Evolutionary conservation across 2,329 filamentous ascomycete species (phyloP).

Genomic region (Pestalotiopsis sp.): DNA sequence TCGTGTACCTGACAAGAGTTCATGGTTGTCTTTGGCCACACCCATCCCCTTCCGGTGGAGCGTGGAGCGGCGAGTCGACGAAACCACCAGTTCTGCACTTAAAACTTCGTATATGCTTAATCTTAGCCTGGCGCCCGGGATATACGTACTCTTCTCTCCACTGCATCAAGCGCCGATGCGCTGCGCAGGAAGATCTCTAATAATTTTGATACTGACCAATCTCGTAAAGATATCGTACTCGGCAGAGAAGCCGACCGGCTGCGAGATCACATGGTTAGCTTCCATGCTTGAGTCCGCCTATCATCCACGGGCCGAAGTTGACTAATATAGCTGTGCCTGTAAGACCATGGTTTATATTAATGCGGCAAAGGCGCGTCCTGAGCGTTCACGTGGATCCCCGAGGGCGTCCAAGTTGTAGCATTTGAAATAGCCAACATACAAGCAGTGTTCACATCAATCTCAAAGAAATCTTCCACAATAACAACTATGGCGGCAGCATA

Average conservation of each 20-base stretch:
- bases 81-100: background rate
- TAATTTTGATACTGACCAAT: background rate
- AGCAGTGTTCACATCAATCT: no score
- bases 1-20: background rate
- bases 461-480: no score
- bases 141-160: background rate
- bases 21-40: background rate
- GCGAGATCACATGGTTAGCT: no score
- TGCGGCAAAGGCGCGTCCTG: no score
- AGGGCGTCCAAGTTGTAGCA: no score
- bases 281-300: no score
- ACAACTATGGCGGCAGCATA: background rate
- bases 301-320: no score
- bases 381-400: no score
- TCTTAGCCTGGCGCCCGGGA: background rate
- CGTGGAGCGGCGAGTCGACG: background rate
- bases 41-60: background rate
- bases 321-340: no score
- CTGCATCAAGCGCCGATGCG: background rate
- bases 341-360: no score
- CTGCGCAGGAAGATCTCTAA: background rate
- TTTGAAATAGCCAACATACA: no score
- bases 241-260: background rate
- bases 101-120: background rate
- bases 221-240: background rate